Conservation (phyloP, 2,329 filamentous ascomycete species). For the Rhynchosporium graminicola region DNA sequence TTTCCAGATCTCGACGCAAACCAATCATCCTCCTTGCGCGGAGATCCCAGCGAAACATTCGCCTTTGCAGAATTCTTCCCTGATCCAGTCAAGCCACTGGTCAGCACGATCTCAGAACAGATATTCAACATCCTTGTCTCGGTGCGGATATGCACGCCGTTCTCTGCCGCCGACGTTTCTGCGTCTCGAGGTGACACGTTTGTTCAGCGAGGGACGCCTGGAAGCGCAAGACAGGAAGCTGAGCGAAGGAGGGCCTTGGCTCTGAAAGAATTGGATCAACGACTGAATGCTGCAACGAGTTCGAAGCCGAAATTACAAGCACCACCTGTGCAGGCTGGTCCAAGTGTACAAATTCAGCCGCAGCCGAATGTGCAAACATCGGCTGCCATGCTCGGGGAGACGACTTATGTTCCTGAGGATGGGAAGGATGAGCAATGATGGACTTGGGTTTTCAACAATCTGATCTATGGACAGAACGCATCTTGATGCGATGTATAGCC, state of each 20-base stretch:
- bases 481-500: background rate
- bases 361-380: conserved; percentile 56
- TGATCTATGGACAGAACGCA: background rate
- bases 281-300: conserved; percentile 79
- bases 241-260: conserved; percentile 87
- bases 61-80: conserved; percentile 96
- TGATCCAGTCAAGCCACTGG: conserved; percentile 73
- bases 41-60: conserved; percentile 95
- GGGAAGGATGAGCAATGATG: conserved; percentile 27
- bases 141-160: conserved; percentile 78
- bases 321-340: conserved; percentile 48
- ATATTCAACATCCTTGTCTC: conserved; percentile 76
- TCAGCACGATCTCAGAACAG: conserved; percentile 71
- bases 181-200: conserved; percentile 68
- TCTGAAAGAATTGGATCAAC: conserved; percentile 87
- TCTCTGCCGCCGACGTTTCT: conserved; percentile 77
- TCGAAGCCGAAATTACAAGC: conserved; percentile 44
- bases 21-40: conserved; percentile 66
- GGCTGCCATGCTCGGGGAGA: conserved; percentile 65
- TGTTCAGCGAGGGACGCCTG: conserved; percentile 56
- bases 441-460: background rate
- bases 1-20: conserved; percentile 68
- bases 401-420: conserved; percentile 64
- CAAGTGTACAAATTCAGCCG: conserved; percentile 59
- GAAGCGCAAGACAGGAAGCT: conserved; percentile 82